These are phyloP conservation scores for Tolypocladium guangdongense DNA, from an alignment of 2,329 filamentous ascomycete species.

Conservation along the genomic window DNA sequence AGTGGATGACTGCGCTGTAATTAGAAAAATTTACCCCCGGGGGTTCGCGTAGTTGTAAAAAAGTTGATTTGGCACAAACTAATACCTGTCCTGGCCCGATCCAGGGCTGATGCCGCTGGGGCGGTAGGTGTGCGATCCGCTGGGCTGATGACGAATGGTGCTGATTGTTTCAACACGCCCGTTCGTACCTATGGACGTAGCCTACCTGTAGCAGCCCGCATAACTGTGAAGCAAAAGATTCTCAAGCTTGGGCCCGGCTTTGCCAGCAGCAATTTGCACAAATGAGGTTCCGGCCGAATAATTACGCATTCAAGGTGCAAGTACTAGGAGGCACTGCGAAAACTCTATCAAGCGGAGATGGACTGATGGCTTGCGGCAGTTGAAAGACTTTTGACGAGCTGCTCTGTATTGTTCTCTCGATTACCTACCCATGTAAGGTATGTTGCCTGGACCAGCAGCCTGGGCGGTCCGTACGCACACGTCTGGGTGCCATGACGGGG, in stretches of 20 bases:
- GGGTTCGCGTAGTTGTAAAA: too few relatives aligned
- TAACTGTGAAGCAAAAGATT: neutral
- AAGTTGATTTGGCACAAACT: too few relatives aligned
- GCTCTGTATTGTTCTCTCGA: neutral
- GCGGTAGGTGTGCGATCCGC: conserved; percentile 15
- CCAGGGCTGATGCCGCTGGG: conserved; percentile 71
- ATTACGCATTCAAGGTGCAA: neutral
- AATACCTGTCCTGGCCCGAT: too few relatives aligned
- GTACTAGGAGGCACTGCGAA: neutral
- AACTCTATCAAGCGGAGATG: neutral
- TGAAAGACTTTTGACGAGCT: neutral
- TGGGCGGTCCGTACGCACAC: neutral
- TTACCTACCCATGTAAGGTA: too few relatives aligned
- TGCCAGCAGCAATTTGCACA: neutral
- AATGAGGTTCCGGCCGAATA: neutral
- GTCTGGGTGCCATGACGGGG: neutral
- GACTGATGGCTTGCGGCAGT: neutral
- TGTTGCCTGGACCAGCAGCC: too few relatives aligned
- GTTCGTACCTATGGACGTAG: too few relatives aligned
- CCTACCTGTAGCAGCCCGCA: neutral
- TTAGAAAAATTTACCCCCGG: too few relatives aligned
- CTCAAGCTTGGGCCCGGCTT: neutral
- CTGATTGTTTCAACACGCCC: neutral
- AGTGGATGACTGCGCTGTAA: too few relatives aligned
- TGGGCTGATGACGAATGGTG: neutral